Base-by-base conservation (phyloP, 2,329 filamentous ascomycete genomes). In the Rhynchosporium secalis region DNA sequence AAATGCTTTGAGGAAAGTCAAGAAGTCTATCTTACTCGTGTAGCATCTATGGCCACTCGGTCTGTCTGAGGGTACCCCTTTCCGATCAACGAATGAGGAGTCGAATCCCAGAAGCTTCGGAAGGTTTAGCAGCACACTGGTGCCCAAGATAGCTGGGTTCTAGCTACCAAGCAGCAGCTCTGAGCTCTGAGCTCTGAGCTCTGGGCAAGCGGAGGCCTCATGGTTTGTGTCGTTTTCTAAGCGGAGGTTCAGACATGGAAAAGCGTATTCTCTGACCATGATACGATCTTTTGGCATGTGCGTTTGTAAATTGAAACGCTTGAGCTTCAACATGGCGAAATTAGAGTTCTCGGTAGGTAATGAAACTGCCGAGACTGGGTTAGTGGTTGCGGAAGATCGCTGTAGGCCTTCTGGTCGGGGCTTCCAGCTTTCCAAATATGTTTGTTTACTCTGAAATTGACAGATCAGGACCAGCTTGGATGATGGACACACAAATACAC, bases 361-460 rank as follows among this genome's bases (percentile, higher is more conserved):
- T 54, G 51, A 54, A 54, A 54, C 51, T 54, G 51, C 51, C 51
- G 51, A 54, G 48, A 52, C 31, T 20, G 38, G 47, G 29, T 36
- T 36, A 13, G 29, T 13, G 47, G 47, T n/a, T 52, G 48, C 48
- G 48, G 48, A 52, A 38, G 48, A 52, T 52, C 48, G 48, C 48
- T 52, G 36, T 15, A 52, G 48, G 31, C 31, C 38, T 12, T 51
- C 20, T 31, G 48, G 15, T 26, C 26, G 48, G 33, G 31, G 31
- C 33, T 38, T 52, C 29, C 48, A 52, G 31, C 1, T 20, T 20
- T 20, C 20, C 20, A 20, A 20, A 20, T 20, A 20, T 20, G 20
- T 20, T 20, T 20, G 20, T 20, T 20, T 20, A 20, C 20, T 20
- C 20, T 20, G 20, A 20, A 20, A 20, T 20, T 20, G 20, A 20